Conservation (phyloP, 1,139 yeast genomes). For the Suhomyces yuchorum region DNA sequence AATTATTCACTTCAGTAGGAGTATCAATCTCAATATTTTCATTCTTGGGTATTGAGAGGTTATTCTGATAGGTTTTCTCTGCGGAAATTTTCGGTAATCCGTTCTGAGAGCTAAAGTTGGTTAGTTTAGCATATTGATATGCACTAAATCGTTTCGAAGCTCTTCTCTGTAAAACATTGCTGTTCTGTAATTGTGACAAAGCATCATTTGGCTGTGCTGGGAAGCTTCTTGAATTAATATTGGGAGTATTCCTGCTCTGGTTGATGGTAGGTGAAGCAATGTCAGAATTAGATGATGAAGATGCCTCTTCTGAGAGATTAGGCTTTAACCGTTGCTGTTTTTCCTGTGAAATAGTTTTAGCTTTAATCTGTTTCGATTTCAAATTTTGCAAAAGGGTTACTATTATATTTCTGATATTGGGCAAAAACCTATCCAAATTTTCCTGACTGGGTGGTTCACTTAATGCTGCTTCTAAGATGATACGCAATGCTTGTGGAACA, state of each 20-base stretch:
- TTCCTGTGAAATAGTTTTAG: slow-evolving; percentile 40
- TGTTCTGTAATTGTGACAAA: slow-evolving; percentile 72
- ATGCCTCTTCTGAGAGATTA: slow-evolving; percentile 2
- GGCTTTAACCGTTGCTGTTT: slow-evolving; percentile 16
- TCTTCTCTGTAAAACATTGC: slow-evolving; percentile 80
- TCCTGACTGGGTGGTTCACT: slow-evolving; percentile 86
- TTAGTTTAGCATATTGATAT: slow-evolving; percentile 81
- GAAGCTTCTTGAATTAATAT: slow-evolving; percentile 1
- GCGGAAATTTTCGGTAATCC: slow-evolving; percentile 16
- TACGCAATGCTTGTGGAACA: slow-evolving; percentile 71
- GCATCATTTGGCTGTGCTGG: slow-evolving; percentile 46
- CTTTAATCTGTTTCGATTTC: slow-evolving; percentile 72
- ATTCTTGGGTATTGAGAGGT: background rate
- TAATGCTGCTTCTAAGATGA: slow-evolving; percentile 81
- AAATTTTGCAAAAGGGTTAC: slow-evolving; percentile 78
- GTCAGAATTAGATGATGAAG: slow-evolving; percentile 1
- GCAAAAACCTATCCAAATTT: slow-evolving; percentile 76
- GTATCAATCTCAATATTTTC: slow-evolving; percentile 1
- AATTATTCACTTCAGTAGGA: background rate
- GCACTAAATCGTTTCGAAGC: slow-evolving; percentile 94
- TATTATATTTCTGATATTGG: slow-evolving; percentile 83
- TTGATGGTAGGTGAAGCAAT: slow-evolving; percentile 3
- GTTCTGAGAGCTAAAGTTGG: slow-evolving; percentile 47
- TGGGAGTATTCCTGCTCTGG: slow-evolving; percentile 12
- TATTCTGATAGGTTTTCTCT: slow-evolving; percentile 8